Evolutionary conservation across 2,329 filamentous ascomycete genomes (phyloP).

Genomic region (Aspergillus floridensis): DNA sequence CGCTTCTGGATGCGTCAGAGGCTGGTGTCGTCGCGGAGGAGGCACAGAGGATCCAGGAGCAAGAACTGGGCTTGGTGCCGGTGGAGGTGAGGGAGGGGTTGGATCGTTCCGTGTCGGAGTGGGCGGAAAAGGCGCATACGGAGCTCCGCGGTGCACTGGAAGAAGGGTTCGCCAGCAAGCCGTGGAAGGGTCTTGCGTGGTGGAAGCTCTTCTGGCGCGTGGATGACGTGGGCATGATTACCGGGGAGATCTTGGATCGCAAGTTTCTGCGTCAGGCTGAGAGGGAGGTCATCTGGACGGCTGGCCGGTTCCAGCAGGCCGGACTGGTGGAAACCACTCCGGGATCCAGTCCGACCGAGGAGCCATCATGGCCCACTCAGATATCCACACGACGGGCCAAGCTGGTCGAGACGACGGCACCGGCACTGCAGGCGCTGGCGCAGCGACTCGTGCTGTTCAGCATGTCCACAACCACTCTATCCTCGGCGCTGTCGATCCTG

Average conservation of each 20-base stretch:
- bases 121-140: constrained; percentile 76
- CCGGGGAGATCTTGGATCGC: constrained; percentile 71
- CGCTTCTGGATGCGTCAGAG: constrained; percentile 54
- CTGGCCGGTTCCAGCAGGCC: constrained; percentile 70
- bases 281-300: constrained; percentile 75
- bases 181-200: constrained; percentile 82
- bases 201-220: constrained; percentile 96
- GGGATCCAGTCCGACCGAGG: constrained; percentile 41
- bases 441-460: constrained; percentile 74
- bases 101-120: constrained; percentile 60
- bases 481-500: constrained; percentile 55
- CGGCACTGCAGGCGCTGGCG: constrained; percentile 68
- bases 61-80: constrained; percentile 37
- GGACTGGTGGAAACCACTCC: constrained; percentile 49
- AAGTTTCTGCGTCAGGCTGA: constrained; percentile 77
- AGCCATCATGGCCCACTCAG: constrained; percentile 66
- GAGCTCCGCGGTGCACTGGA: constrained; percentile 81
- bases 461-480: constrained; percentile 67
- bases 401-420: constrained; percentile 64
- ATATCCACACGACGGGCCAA: constrained; percentile 70
- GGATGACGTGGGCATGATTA: constrained; percentile 84
- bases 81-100: constrained; percentile 51
- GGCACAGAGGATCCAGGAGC: constrained; percentile 26
- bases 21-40: constrained; percentile 30
- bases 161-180: constrained; percentile 68